These are phyloP conservation scores for Saccharomycopsis javanensis DNA, from an alignment of 805 yeast species.

Conservation along the genomic window DNA sequence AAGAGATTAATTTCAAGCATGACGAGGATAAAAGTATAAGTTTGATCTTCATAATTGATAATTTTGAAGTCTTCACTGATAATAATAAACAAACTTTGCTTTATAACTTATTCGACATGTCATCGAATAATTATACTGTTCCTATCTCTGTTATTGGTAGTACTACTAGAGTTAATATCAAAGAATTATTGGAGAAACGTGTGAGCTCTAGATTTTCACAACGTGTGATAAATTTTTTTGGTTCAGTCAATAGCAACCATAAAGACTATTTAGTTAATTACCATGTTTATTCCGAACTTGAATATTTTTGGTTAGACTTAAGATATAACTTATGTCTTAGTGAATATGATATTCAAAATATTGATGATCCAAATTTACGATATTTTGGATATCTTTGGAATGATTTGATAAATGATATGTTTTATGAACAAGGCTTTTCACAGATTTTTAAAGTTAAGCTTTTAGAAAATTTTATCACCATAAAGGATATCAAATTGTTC, in stretches of 20 bases:
- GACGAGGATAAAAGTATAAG: slow-evolving; percentile 34
- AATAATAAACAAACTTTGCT: slow-evolving; percentile 71
- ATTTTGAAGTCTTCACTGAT: slow-evolving; percentile 68
- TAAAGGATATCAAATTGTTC: slow-evolving; percentile 30
- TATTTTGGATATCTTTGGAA: slow-evolving; percentile 19
- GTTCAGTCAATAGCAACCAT: slow-evolving; percentile 2
- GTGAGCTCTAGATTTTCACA: slow-evolving; percentile 87
- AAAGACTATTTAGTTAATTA: slow-evolving; percentile 8
- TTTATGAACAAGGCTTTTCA: slow-evolving; percentile 7
- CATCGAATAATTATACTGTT: slow-evolving; percentile 53
- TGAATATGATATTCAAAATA: slow-evolving; percentile 8
- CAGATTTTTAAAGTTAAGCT: slow-evolving; percentile 18
- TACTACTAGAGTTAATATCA: slow-evolving; percentile 61
- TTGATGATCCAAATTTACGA: slow-evolving; percentile 15
- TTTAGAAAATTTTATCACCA: slow-evolving; percentile 26
- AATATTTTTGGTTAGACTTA: slow-evolving; percentile 18
- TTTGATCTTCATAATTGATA: slow-evolving; percentile 72
- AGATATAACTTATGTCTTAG: slow-evolving; percentile 17
- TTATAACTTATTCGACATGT: slow-evolving; percentile 80
- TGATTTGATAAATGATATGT: slow-evolving; percentile 17
- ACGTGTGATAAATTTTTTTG: slow-evolving; percentile 45
- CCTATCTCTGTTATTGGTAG: slow-evolving; percentile 80
- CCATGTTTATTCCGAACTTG: slow-evolving; percentile 17
- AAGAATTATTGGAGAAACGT: slow-evolving; percentile 82
- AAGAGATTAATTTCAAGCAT: slow-evolving; percentile 23